phyloP scores from a whole-genome alignment of 371 early-diverging fungal species.

The Syncephalastrum racemosum region DNA sequence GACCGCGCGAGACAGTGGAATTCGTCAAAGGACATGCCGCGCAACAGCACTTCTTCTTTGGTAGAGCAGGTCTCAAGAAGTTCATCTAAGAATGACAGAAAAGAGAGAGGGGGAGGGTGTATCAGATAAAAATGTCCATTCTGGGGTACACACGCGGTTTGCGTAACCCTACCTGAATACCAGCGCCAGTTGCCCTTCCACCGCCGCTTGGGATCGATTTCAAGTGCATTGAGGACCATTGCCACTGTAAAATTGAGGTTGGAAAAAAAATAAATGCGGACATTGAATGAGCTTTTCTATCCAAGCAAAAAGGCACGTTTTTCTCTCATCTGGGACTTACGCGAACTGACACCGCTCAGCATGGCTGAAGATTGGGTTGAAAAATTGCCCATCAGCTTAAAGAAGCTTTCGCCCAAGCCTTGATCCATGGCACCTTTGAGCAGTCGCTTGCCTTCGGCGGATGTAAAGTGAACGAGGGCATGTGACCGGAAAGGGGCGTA shows the following conservation, averaged over 20 bases:
- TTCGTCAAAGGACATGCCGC: constrained; percentile 86
- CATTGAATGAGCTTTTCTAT: not conserved
- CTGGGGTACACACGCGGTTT: not conserved
- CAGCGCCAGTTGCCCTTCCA: constrained; percentile 96
- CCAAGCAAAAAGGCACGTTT: no score
- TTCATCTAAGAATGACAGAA: constrained; percentile 61
- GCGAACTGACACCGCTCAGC: constrained; percentile 53
- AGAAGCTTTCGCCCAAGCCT: constrained; percentile 84
- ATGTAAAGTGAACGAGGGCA: constrained; percentile 64
- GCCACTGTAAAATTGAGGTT: constrained; percentile 64
- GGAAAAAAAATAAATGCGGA: not conserved
- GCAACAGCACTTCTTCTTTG: constrained; percentile 64
- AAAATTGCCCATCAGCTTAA: constrained; percentile 83
- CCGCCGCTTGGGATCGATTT: constrained; percentile 83
- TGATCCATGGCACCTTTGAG: constrained; percentile 75
- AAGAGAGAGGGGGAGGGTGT: not conserved
- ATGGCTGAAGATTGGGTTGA: constrained; percentile 83
- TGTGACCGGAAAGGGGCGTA: not conserved
- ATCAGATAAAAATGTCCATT: not conserved
- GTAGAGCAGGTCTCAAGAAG: constrained; percentile 81
- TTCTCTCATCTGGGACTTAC: constrained; percentile 61
- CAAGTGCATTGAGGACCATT: constrained; percentile 91
- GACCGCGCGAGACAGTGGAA: constrained; percentile 82
- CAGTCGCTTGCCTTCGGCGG: constrained; percentile 71
- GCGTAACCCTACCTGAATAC: constrained; percentile 40